These are phyloP conservation scores for Termitomyces eurrhizus DNA, from an alignment of 768 basidiomycete species.

Conservation along the genomic window DNA sequence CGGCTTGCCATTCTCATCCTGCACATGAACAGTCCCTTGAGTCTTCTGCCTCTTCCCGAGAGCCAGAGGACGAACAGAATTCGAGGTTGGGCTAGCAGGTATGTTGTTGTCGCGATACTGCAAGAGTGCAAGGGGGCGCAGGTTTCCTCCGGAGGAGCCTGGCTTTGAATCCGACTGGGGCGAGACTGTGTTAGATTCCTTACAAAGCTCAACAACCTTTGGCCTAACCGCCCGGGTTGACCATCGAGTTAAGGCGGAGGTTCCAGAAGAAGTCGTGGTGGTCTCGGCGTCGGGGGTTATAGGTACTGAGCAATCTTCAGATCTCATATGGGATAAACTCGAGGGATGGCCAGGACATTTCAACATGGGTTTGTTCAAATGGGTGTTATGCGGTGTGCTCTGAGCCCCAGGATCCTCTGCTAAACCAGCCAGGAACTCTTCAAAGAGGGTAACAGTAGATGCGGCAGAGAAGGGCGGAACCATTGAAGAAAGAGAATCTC, in stretches of 20 bases:
- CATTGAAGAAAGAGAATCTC: conserved; percentile 42
- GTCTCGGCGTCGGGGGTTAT: conserved; percentile 21
- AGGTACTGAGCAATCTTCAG: conserved; percentile 37
- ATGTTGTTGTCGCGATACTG: conserved; percentile 50
- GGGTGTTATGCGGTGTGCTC: conserved; percentile 59
- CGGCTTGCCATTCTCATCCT: conserved; percentile 39
- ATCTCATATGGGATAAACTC: conserved; percentile 63
- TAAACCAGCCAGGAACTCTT: conserved; percentile 42
- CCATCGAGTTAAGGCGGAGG: conserved; percentile 40
- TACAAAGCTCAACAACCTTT: conserved; percentile 46
- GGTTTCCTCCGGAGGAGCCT: conserved; percentile 40
- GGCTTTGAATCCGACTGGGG: conserved; percentile 27
- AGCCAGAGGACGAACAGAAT: conserved; percentile 49
- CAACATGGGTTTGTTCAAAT: conserved; percentile 29
- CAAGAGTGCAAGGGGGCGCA: conserved; percentile 61
- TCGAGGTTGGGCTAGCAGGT: conserved; percentile 14
- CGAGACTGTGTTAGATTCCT: conserved; percentile 27
- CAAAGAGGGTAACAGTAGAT: conserved; percentile 60
- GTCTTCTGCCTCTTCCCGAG: conserved; percentile 53
- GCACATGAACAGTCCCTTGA: conserved; percentile 24
- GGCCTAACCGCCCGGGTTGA: conserved; percentile 49
- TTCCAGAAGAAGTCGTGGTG: conserved; percentile 26
- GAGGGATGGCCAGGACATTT: conserved; percentile 39
- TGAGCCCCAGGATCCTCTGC: conserved; percentile 49
- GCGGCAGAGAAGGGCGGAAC: conserved; percentile 48